phyloP scores from a whole-genome alignment of 2,329 filamentous ascomycete species.

The Elsinoe australis region DNA sequence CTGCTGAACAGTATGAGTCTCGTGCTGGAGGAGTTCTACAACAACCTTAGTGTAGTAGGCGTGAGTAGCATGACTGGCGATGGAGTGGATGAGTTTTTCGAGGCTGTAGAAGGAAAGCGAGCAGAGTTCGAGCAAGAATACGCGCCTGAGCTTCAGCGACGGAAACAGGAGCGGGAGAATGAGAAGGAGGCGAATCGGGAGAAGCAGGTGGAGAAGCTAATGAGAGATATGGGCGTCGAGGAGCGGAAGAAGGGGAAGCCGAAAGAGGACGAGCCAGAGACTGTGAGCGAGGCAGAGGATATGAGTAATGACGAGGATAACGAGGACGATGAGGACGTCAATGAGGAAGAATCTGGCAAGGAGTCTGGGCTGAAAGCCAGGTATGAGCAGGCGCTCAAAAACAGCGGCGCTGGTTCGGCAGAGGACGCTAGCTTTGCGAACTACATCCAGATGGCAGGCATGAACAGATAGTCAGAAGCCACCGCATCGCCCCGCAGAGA shows the following conservation, averaged over 20 bases:
- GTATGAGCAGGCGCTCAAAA: slow-evolving; percentile 67
- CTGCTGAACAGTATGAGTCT: slow-evolving; percentile 96
- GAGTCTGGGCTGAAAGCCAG: slow-evolving; percentile 60
- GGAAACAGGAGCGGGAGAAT: slow-evolving; percentile 66
- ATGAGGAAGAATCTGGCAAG: slow-evolving; percentile 35
- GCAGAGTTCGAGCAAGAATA: slow-evolving; percentile 87
- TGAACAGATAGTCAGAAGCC: slow-evolving; percentile 17
- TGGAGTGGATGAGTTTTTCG: slow-evolving; percentile 89
- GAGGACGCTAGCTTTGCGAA: slow-evolving; percentile 25
- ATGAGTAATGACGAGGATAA: slow-evolving; percentile 47
- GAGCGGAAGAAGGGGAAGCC: slow-evolving; percentile 29
- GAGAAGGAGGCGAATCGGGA: slow-evolving; percentile 65
- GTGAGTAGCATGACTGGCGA: slow-evolving; percentile 90
- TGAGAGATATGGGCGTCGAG: slow-evolving; percentile 77
- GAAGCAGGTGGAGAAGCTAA: slow-evolving; percentile 81
- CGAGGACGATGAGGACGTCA: slow-evolving; percentile 51
- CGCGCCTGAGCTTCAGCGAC: slow-evolving; percentile 78
- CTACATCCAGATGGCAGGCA: slow-evolving; percentile 22
- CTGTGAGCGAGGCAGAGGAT: slow-evolving; percentile 46
- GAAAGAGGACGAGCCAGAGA: slow-evolving; percentile 41
- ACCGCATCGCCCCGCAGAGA: background rate
- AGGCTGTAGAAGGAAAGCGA: slow-evolving; percentile 76
- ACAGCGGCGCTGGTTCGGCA: slow-evolving; percentile 36
- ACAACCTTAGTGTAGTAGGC: slow-evolving; percentile 83
- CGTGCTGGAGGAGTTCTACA: slow-evolving; percentile 95